Percentiles rank a stretch among this genome's conserved stretches.
These are phyloP conservation scores for Apophysomyces ossiformis DNA, from an alignment of 371 early-diverging fungal genomes.

Conservation along the genomic window DNA sequence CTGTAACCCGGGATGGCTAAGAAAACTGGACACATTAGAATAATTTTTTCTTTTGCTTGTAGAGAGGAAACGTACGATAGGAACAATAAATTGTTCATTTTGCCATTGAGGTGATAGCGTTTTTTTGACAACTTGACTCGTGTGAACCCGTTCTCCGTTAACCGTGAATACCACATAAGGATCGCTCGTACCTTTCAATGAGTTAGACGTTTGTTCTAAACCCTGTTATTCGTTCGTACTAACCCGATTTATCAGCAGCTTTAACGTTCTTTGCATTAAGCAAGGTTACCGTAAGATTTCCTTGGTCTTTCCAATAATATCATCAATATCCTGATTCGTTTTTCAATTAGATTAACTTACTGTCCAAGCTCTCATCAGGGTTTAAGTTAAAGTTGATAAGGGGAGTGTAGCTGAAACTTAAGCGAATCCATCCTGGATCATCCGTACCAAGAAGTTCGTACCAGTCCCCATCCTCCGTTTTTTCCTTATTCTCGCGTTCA, in stretches of 20 bases:
- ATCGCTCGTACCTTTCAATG: slow-evolving; percentile 68
- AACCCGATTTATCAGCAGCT: slow-evolving; percentile 57
- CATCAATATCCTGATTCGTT: background rate
- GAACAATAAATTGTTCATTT: slow-evolving; percentile 72
- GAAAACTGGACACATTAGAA: background rate
- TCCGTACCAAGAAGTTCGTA: slow-evolving; percentile 45
- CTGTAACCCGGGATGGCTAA: slow-evolving; percentile 59
- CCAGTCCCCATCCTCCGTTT: slow-evolving; percentile 38
- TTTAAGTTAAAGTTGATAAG: slow-evolving; percentile 52
- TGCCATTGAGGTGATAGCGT: slow-evolving; percentile 81
- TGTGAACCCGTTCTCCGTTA: slow-evolving; percentile 79
- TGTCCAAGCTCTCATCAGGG: slow-evolving; percentile 65
- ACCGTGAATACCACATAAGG: slow-evolving; percentile 81
- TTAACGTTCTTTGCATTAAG: slow-evolving; percentile 53
- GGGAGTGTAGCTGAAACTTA: slow-evolving; percentile 59
- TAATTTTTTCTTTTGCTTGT: background rate
- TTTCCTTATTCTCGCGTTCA: slow-evolving; percentile 21
- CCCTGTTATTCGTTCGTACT: background rate
- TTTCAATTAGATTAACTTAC: slow-evolving; percentile 40
- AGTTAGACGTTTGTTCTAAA: background rate
- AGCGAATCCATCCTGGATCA: slow-evolving; percentile 44
- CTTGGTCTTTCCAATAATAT: slow-evolving; percentile 44
- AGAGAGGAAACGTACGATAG: slow-evolving; percentile 55
- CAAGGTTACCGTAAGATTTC: slow-evolving; percentile 50
- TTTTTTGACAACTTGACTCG: slow-evolving; percentile 80